A percentile compares a stretch with the other conserved stretches of the same genome.
phyloP scores from a whole-genome alignment of 805 yeast species.

The Nakazawaea ernobii region DNA sequence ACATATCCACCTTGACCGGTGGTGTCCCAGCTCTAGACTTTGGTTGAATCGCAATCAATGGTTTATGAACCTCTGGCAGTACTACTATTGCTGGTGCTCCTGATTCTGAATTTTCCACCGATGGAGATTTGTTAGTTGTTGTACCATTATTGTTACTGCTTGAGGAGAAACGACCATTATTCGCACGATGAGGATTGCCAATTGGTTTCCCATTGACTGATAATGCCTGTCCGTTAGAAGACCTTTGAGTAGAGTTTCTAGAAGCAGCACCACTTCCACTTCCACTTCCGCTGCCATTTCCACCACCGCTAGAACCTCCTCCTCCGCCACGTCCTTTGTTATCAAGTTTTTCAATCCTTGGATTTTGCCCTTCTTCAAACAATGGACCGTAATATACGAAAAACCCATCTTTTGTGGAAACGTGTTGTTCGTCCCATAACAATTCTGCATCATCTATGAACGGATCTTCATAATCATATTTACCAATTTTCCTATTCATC shows the following conservation, averaged over 20 bases:
- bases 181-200: conserved; percentile 4
- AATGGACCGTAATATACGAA: conserved; percentile 93
- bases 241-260: not conserved
- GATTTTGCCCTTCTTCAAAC: conserved; percentile 51
- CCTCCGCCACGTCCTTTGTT: not conserved
- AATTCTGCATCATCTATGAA: conserved; percentile 94
- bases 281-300: not conserved
- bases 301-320: not conserved
- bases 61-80: not conserved
- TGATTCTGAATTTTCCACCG: not conserved
- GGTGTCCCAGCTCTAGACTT: conserved; percentile 6
- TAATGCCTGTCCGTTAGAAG: not conserved
- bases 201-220: conserved; percentile 6
- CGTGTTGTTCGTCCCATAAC: conserved; percentile 88
- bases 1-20: not conserved
- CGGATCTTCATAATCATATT: conserved; percentile 89
- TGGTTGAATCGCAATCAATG: conserved; percentile 7
- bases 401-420: conserved; percentile 90
- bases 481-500: conserved; percentile 70
- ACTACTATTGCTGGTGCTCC: no score
- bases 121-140: not conserved
- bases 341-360: conserved; percentile 31
- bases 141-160: not conserved
- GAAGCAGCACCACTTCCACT: not conserved
- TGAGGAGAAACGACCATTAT: conserved; percentile 4